phyloP scores from a whole-genome alignment of 495 filamentous ascomycete genomes.

The Penicillium pancosmium region DNA sequence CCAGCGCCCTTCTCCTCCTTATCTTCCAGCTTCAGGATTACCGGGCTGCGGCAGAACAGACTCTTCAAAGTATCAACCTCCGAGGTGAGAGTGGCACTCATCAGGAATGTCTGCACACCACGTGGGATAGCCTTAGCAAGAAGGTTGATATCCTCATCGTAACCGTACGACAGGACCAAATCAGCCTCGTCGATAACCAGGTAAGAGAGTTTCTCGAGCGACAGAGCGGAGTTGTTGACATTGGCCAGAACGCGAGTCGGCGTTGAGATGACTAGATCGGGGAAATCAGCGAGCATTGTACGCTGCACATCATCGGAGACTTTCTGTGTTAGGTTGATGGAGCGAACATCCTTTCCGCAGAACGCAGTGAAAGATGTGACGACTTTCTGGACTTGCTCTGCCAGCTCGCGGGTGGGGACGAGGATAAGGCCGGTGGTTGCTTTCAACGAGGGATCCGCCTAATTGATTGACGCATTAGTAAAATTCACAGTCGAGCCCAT shows the following conservation, averaged over 20 bases:
- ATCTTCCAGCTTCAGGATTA: constrained; percentile 75
- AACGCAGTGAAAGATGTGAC: constrained; percentile 73
- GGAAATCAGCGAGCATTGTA: constrained; percentile 81
- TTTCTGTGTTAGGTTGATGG: constrained; percentile 83
- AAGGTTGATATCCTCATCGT: constrained; percentile 83
- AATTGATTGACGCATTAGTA: not conserved
- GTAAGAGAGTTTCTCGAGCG: constrained; percentile 68
- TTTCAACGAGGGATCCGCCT: constrained; percentile 47
- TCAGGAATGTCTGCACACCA: constrained; percentile 86
- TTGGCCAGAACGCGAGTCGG: constrained; percentile 75
- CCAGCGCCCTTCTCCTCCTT: constrained; percentile 69
- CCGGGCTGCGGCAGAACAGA: constrained; percentile 83
- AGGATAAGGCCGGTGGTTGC: constrained; percentile 75
- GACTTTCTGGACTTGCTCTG: constrained; percentile 80
- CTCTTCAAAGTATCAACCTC: constrained; percentile 86
- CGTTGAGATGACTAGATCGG: constrained; percentile 88
- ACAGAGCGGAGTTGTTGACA: constrained; percentile 68
- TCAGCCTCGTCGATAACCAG: constrained; percentile 96
- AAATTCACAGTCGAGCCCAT: not conserved
- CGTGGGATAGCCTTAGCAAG: constrained; percentile 76
- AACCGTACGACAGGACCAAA: constrained; percentile 90
- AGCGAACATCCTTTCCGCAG: constrained; percentile 80
- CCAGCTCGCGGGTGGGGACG: constrained; percentile 92
- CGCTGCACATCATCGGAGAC: constrained; percentile 84
- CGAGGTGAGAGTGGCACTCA: constrained; percentile 86